Evolutionary conservation across 83 land plant genomes (phyloP), one percentile per base, ranked within the genome.

Genomic region (Thuja plicata): DNA sequence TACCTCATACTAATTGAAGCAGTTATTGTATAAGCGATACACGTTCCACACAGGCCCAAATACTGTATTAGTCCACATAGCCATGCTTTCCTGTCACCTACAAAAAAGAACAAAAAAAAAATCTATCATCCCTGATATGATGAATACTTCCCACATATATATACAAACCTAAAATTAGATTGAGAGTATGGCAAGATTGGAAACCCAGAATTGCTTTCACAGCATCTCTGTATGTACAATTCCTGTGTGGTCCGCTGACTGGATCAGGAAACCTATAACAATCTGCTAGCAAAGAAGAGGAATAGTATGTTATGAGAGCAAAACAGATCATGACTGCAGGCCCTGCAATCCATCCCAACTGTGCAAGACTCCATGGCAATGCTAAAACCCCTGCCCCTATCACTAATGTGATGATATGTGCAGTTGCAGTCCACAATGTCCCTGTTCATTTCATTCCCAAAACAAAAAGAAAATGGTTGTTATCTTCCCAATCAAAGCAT

Each of bases 261-360:
- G 94, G 91, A 80, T 92, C 81, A 86, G 94, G 94, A 3, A 77
- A 90, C 79, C 91, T 89, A 82, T 94, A 94, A 79, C 88, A 91
- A 79, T 94, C 95, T 66, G 88, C 88, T 66, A 92, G 90, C 40
- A 92, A 82, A 77, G 4, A 12, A 4, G 94, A 76, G 17, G 93
- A 81, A 32, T 89, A 38, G 50, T 88, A 43, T 66, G 95, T 92
- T 86, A 94, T 34, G 10, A 35, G 78, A 15, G 93, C 91, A 87
- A 94, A 94, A 24, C 74, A 50, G 2, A 92, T 15, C 89, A 91
- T 71, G 50, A 76, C 76, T 4, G 91, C 1, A 5, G 94, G 95
- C 3, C 95, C 94, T 74, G 93, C 94, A 84, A 93, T 90, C 95
- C 95, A 94, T 32, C 95, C 94, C n/a, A 94, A 70, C 88, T 94